Conservation (phyloP, 352 stramenopile species). For the Peronospora destructor region DNA sequence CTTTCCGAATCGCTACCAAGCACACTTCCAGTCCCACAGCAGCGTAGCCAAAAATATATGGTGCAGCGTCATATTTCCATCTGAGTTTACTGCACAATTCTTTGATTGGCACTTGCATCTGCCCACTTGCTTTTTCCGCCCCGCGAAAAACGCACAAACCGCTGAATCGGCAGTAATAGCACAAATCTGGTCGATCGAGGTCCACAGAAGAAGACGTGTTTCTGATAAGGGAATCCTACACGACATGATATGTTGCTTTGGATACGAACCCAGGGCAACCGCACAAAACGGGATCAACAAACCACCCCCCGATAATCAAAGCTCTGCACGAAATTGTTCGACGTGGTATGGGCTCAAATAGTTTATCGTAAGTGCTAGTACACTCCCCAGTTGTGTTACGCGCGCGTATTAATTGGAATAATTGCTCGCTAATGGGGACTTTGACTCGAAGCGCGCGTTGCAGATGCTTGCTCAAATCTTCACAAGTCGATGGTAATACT, state of each 20-base stretch:
- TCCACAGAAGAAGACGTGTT: not conserved
- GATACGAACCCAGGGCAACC: not conserved
- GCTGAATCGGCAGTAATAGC: not conserved
- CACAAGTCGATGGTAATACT: slow-evolving; percentile 16
- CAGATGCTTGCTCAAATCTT: slow-evolving; percentile 14
- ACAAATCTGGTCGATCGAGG: not conserved
- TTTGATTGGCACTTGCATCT: not conserved
- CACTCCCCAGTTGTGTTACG: not conserved
- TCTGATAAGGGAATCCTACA: not conserved
- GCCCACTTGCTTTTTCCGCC: not conserved
- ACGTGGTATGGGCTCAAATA: not conserved
- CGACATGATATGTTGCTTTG: not conserved
- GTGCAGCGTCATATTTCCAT: not conserved
- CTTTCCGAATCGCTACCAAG: not conserved
- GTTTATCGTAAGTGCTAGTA: not conserved
- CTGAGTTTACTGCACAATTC: not conserved
- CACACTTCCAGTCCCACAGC: not conserved
- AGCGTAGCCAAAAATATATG: not conserved
- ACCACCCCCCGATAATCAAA: too few relatives aligned
- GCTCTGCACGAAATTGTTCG: too few relatives aligned
- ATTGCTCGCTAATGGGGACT: too few relatives aligned
- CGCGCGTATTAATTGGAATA: too few relatives aligned
- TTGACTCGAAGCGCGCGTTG: not conserved
- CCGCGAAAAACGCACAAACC: not conserved
- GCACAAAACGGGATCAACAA: too few relatives aligned